phyloP scores from a whole-genome alignment of 768 basidiomycete genomes.

The Roridomyces roridus region DNA sequence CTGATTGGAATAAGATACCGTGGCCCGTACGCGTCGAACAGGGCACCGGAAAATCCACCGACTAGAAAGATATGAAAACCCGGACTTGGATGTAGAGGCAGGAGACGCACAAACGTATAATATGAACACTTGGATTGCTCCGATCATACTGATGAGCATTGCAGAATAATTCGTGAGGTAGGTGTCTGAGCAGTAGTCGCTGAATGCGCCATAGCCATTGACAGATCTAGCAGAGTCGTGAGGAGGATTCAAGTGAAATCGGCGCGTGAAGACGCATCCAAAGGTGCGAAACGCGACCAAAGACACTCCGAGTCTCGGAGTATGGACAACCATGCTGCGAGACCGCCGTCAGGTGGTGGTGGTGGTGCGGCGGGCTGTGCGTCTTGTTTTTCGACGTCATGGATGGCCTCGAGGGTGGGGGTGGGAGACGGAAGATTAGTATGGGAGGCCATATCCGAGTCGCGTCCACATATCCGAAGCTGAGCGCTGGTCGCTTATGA shows the following conservation, averaged over 20 bases:
- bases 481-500: too few relatives aligned
- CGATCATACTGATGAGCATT: conserved; percentile 39
- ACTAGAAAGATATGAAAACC: conserved; percentile 9
- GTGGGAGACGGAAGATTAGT: too few relatives aligned
- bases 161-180: too few relatives aligned
- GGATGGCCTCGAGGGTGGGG: too few relatives aligned
- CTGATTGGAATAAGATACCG: conserved; percentile 31
- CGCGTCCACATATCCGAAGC: too few relatives aligned
- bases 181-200: conserved; percentile 36
- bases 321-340: conserved; percentile 29
- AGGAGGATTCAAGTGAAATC: not conserved
- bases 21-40: conserved; percentile 29
- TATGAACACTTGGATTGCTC: conserved; percentile 34
- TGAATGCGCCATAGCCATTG: conserved; percentile 43
- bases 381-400: too few relatives aligned
- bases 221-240: too few relatives aligned
- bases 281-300: conserved; percentile 25
- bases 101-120: conserved; percentile 26
- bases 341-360: conserved; percentile 34
- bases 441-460: too few relatives aligned
- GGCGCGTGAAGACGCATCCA: conserved; percentile 19
- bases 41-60: conserved; percentile 24
- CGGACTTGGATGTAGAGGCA: not conserved
- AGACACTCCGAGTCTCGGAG: conserved; percentile 21
- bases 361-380: too few relatives aligned